These are phyloP conservation scores for Blastocystis sp. DNA, from an alignment of 352 stramenopile genomes.

Conservation along the genomic window DNA sequence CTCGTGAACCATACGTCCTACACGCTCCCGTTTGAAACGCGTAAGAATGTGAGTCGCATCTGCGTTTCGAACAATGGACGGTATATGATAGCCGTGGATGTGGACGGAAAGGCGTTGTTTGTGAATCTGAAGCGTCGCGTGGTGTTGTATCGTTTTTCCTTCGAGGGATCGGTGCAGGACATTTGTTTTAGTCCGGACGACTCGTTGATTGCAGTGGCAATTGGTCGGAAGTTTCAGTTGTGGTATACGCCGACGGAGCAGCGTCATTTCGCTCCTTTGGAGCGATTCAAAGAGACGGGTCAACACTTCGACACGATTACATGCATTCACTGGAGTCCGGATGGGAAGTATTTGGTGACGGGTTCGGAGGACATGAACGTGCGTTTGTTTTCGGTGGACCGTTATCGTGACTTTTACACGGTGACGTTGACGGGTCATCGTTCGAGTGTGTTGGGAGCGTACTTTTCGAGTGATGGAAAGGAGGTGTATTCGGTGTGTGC, in stretches of 20 bases:
- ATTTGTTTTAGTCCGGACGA: constrained; percentile 77
- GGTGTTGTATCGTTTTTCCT: constrained; percentile 83
- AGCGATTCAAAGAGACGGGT: constrained; percentile 73
- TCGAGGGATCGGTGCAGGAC: constrained; percentile 76
- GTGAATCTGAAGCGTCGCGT: constrained; percentile 76
- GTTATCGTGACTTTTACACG: constrained; percentile 69
- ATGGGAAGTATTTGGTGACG: constrained; percentile 72
- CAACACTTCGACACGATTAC: constrained; percentile 77
- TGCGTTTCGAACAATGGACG: constrained; percentile 76
- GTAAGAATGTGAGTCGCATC: constrained; percentile 75
- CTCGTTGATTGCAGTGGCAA: constrained; percentile 72
- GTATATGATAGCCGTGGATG: constrained; percentile 73
- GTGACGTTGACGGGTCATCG: constrained; percentile 77
- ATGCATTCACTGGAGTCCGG: constrained; percentile 59
- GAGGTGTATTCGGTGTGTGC: constrained; percentile 72
- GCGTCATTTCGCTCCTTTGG: constrained; percentile 78
- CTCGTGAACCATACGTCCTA: constrained; percentile 64
- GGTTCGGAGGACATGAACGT: constrained; percentile 75
- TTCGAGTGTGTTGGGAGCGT: constrained; percentile 72
- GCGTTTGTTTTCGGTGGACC: constrained; percentile 71
- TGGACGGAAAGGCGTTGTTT: constrained; percentile 75
- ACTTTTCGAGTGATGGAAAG: constrained; percentile 71
- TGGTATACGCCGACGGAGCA: constrained; percentile 73
- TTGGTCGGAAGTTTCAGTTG: constrained; percentile 79
- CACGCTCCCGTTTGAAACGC: constrained; percentile 78